Percentiles rank a stretch among this genome's conserved stretches.
Conservation (phyloP, 1,284 basidiomycete genomes). For the Moniliophthora roreri region DNA sequence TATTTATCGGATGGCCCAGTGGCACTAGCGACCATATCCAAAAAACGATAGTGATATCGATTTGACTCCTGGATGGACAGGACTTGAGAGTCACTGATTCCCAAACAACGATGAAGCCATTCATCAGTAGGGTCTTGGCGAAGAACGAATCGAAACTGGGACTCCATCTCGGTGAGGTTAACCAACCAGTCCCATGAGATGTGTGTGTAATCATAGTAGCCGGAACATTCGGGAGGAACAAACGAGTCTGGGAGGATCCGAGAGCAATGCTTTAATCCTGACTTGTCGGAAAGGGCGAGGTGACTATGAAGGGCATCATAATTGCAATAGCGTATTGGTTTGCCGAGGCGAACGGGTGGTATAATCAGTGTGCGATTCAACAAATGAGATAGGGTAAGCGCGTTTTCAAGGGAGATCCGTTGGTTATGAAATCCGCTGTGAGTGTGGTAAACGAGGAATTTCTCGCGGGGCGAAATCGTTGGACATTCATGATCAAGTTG, state of each 20-base stretch:
- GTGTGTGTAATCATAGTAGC: slow-evolving; percentile 57
- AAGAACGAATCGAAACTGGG: slow-evolving; percentile 40
- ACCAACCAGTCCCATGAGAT: slow-evolving; percentile 73
- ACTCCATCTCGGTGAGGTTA: slow-evolving; percentile 39
- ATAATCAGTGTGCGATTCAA: slow-evolving; percentile 76
- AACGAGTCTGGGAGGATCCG: slow-evolving; percentile 28
- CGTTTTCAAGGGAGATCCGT: slow-evolving; percentile 81
- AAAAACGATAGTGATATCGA: slow-evolving; percentile 66
- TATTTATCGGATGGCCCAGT: slow-evolving; percentile 37
- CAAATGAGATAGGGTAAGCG: slow-evolving; percentile 63
- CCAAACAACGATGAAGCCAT: slow-evolving; percentile 48
- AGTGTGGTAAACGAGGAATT: slow-evolving; percentile 66
- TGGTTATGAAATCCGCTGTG: slow-evolving; percentile 85
- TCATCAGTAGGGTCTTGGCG: slow-evolving; percentile 47
- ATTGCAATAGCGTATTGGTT: slow-evolving; percentile 60
- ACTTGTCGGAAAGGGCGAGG: slow-evolving; percentile 50
- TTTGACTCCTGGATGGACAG: slow-evolving; percentile 49
- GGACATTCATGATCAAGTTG: slow-evolving; percentile 10
- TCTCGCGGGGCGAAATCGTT: slow-evolving; percentile 26
- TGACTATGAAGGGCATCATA: slow-evolving; percentile 55
- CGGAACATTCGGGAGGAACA: slow-evolving; percentile 54
- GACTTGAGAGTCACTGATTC: slow-evolving; percentile 39
- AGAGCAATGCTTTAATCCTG: slow-evolving; percentile 52
- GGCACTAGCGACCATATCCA: slow-evolving; percentile 44
- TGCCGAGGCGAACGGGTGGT: slow-evolving; percentile 70